Conservation (phyloP, 305 asterid genomes). For the Caryopteris hybrid region DNA sequence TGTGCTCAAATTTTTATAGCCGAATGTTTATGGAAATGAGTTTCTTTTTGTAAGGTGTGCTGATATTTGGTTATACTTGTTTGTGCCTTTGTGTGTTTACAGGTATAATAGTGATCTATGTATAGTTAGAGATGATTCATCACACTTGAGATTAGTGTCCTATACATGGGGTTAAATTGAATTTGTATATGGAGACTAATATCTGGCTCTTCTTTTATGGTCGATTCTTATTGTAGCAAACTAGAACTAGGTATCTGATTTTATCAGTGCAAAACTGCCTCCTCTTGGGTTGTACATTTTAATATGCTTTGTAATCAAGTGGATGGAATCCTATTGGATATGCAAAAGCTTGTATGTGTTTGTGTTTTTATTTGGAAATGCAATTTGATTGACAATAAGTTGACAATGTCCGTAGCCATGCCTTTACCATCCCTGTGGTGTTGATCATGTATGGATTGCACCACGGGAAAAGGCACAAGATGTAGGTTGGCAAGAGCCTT, state of each 20-base stretch:
- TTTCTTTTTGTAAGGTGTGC: background rate
- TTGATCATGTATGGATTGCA: background rate
- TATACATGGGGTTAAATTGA: background rate
- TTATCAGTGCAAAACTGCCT: background rate
- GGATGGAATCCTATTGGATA: background rate
- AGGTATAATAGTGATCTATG: background rate
- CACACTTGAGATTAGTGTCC: background rate
- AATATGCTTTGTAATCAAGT: background rate
- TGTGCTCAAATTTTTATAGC: background rate
- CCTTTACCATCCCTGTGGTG: background rate
- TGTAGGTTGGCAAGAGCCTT: background rate
- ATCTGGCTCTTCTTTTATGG: background rate
- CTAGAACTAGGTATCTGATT: background rate
- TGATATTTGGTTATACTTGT: conserved; percentile 7
- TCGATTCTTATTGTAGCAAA: background rate
- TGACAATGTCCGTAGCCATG: background rate
- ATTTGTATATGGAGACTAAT: too few species aligned
- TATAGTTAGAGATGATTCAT: background rate
- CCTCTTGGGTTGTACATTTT: background rate
- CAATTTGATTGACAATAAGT: background rate
- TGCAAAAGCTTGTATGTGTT: background rate
- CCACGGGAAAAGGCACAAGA: background rate
- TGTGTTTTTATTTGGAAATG: background rate
- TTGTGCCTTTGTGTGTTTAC: background rate
- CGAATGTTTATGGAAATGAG: background rate